Evolutionary conservation across 176 grass and related monocot species (phyloP), one percentile per base, ranked within the genome.

Genomic region (Aechmea fasciata): DNA sequence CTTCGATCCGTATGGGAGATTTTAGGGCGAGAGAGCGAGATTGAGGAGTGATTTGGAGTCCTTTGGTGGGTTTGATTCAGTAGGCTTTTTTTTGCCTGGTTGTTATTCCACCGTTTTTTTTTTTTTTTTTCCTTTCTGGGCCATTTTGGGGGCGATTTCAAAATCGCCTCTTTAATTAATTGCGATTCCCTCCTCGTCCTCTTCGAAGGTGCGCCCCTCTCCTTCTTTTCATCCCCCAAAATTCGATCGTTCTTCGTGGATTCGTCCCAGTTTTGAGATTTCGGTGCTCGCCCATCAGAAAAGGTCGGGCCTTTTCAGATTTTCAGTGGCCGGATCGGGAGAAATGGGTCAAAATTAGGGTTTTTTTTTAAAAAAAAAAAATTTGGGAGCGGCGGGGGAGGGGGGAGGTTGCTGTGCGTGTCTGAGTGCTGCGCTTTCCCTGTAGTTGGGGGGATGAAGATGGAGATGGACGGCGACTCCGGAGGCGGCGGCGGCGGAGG

Each of bases 361-460:
- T 10, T 22, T 22, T 59, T 59, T 1, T 61, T 61, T 61, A n/a
- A n/a, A n/a, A n/a, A n/a, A n/a, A n/a, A n/a, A n/a, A n/a, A n/a
- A n/a, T n/a, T n/a, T n/a, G n/a, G n/a, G n/a, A n/a, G n/a, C n/a
- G n/a, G n/a, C n/a, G n/a, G 22, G 25, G 25, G 25, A 26, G 25
- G 25, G 25, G 24, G 24, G 25, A 0, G 15, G 55, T 61, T 18
- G 55, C 17, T 61, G 33, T 7, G 33, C 20, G 55, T 61, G 20
- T 22, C 55, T 61, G 13, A 41, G 33, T 41, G 33, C 6, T 41
- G 33, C 33, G 33, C 33, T 41, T 41, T 0, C 33, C 20, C 11
- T 61, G 15, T 22, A 19, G 55, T 61, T 61, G 55, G 85, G 81
- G 81, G 79, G n/a, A 83, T 83, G 77, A 83, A 87, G 85, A 87